Conservation (phyloP, 1,284 basidiomycete genomes). For the Leccinum angustisporum region DNA sequence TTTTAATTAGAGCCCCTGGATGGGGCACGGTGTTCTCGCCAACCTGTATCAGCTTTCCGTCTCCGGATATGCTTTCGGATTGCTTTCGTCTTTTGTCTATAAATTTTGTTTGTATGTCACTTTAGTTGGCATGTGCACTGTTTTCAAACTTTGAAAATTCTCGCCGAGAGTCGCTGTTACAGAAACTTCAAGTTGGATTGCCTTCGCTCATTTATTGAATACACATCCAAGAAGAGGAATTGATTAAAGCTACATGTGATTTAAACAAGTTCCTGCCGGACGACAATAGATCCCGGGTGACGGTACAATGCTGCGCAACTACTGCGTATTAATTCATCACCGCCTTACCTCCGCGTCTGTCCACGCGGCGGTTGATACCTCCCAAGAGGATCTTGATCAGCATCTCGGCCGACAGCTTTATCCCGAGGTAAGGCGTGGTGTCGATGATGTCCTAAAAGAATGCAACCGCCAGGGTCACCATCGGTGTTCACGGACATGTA, state of each 20-base stretch:
- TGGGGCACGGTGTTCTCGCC: background rate
- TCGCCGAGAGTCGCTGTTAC: no score
- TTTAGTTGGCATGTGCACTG: background rate
- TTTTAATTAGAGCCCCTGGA: background rate
- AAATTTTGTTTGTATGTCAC: background rate
- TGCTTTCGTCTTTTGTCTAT: background rate
- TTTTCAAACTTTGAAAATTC: no score
- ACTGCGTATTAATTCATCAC: conserved; percentile 21
- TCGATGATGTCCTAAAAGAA: conserved; percentile 56
- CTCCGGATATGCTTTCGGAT: background rate
- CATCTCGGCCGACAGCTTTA: conserved; percentile 41
- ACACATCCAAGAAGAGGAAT: background rate
- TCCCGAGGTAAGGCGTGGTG: conserved; percentile 50
- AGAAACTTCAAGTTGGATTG: background rate
- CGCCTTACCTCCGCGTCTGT: conserved; percentile 37
- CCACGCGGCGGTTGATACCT: conserved; percentile 57
- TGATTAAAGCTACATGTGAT: background rate
- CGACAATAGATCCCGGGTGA: background rate
- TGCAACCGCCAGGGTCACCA: conserved; percentile 1
- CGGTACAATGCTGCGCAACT: no score
- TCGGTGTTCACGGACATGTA: background rate
- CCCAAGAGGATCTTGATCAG: conserved; percentile 56
- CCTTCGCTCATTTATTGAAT: background rate
- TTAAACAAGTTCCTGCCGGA: background rate
- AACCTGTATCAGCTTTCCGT: no score